These are phyloP conservation scores for Yamadazyma pseudoaaseri DNA, from an alignment of 1,139 yeast genomes.

Conservation along the genomic window DNA sequence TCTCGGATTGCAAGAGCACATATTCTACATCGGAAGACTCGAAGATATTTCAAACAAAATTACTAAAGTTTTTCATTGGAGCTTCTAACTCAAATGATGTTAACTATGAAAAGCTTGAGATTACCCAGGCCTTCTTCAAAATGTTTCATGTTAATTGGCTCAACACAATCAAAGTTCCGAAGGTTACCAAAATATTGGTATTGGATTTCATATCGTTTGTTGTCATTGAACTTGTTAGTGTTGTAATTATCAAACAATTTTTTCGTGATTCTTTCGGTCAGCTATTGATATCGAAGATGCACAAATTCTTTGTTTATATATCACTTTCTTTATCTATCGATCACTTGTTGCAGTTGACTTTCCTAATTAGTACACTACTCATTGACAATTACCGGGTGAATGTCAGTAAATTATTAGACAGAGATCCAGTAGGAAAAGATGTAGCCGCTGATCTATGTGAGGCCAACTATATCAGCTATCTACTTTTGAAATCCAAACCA, in stretches of 20 bases:
- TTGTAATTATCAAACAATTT: conserved; percentile 13
- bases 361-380: conserved; percentile 60
- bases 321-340: conserved; percentile 50
- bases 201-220: conserved; percentile 14
- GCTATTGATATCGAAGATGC: conserved; percentile 19
- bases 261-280: conserved; percentile 20
- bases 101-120: conserved; percentile 11
- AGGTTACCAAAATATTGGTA: conserved; percentile 18
- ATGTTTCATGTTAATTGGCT: background rate
- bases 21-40: conserved; percentile 6
- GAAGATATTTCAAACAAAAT: conserved; percentile 19
- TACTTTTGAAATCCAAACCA: conserved; percentile 21
- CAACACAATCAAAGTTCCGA: conserved; percentile 16
- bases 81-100: conserved; percentile 13
- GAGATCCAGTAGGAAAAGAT: conserved; percentile 2
- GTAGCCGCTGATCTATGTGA: conserved; percentile 4
- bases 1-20: conserved; percentile 15
- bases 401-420: conserved; percentile 47
- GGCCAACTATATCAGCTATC: conserved; percentile 26
- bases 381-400: conserved; percentile 67
- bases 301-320: conserved; percentile 18
- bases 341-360: conserved; percentile 59
- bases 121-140: background rate
- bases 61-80: conserved; percentile 27
- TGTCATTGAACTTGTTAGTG: conserved; percentile 7